Conservation (phyloP, 2,329 filamentous ascomycete species). For the Cercospora berteroae region DNA sequence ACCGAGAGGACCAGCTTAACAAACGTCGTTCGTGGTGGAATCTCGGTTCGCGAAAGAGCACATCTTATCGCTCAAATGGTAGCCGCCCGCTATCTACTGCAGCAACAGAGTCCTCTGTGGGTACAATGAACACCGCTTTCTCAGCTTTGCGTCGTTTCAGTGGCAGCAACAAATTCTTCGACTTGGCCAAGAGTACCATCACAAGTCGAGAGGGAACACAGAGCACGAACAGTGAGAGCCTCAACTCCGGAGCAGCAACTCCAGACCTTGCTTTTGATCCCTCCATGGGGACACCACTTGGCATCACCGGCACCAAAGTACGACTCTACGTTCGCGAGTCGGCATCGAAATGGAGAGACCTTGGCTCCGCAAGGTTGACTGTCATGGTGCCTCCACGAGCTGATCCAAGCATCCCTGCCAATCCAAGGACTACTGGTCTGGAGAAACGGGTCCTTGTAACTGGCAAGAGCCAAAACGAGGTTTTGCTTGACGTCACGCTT, state of each 20-base stretch:
- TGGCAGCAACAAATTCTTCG: slow-evolving; percentile 69
- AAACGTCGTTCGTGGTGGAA: slow-evolving; percentile 49
- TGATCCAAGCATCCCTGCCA: slow-evolving; percentile 37
- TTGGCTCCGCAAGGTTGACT: slow-evolving; percentile 78
- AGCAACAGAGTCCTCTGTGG: slow-evolving; percentile 71
- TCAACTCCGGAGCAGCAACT: slow-evolving; percentile 47
- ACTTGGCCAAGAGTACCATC: slow-evolving; percentile 76
- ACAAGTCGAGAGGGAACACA: slow-evolving; percentile 55
- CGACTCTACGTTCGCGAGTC: slow-evolving; percentile 77
- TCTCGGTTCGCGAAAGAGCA: slow-evolving; percentile 54
- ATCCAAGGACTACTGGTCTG: slow-evolving; percentile 49
- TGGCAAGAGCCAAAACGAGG: slow-evolving; percentile 64
- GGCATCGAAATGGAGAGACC: slow-evolving; percentile 82
- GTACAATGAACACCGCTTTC: slow-evolving; percentile 76
- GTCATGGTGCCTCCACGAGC: slow-evolving; percentile 69
- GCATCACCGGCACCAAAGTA: slow-evolving; percentile 79
- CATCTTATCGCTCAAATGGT: slow-evolving; percentile 56
- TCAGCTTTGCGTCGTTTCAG: slow-evolving; percentile 73
- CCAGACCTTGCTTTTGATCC: slow-evolving; percentile 35
- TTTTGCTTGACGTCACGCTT: slow-evolving; percentile 78
- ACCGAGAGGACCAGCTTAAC: slow-evolving; percentile 11
- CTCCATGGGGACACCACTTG: slow-evolving; percentile 50
- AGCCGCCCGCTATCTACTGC: slow-evolving; percentile 56
- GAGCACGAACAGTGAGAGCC: slow-evolving; percentile 59
- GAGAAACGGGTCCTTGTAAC: slow-evolving; percentile 85